These are phyloP conservation scores for Ustilago curta DNA, from an alignment of 1,284 basidiomycete genomes.

Conservation along the genomic window DNA sequence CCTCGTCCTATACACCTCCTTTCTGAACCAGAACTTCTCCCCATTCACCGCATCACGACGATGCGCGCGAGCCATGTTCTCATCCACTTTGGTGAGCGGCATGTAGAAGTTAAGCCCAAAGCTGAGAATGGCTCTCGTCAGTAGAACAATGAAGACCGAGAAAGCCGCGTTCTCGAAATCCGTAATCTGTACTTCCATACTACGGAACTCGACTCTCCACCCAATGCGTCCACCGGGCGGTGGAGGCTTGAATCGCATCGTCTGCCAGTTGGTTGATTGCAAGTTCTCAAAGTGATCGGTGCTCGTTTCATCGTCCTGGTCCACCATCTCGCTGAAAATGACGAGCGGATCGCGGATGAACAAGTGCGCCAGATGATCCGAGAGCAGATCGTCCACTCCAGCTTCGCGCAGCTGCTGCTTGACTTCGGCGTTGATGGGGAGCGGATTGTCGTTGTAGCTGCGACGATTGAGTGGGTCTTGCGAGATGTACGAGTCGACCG, in stretches of 20 bases:
- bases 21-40: conserved; percentile 90
- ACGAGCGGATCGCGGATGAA: conserved; percentile 98
- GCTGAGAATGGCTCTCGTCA: conserved; percentile 90
- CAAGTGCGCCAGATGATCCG: conserved; percentile 92
- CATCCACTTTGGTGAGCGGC: conserved; percentile 97
- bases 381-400: conserved; percentile 86
- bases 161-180: conserved; percentile 99
- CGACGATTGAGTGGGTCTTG: conserved; percentile 86
- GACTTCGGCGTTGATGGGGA: conserved; percentile 81
- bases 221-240: conserved; percentile 86
- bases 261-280: conserved; percentile 99
- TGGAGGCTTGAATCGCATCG: conserved; percentile 97
- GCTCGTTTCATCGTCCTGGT: conserved; percentile 87
- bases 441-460: conserved; percentile 89
- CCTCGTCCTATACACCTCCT: conserved; percentile 77
- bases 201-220: conserved; percentile 98
- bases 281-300: conserved; percentile 99
- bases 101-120: conserved; percentile 95
- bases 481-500: conserved; percentile 93
- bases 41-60: conserved; percentile 80
- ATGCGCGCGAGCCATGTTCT: conserved; percentile 94
- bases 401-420: conserved; percentile 46
- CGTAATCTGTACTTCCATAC: conserved; percentile 98
- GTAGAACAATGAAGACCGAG: conserved; percentile 90
- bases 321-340: conserved; percentile 90